These are phyloP conservation scores for Clonostachys sp. DNA, from an alignment of 2,329 filamentous ascomycete species.

Conservation along the genomic window DNA sequence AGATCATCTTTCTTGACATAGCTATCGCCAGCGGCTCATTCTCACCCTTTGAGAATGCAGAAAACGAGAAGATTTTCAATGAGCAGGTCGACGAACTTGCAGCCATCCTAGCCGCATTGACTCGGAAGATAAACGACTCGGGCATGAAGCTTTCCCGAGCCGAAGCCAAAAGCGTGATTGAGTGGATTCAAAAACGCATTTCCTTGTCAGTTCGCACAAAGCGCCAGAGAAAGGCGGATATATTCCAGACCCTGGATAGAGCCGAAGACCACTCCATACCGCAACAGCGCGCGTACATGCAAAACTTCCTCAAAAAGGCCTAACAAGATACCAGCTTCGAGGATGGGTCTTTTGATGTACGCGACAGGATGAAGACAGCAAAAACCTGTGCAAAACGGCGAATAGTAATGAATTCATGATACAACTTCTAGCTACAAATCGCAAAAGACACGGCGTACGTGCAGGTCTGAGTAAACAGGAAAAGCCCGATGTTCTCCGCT, in stretches of 20 bases:
- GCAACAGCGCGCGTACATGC: constrained; percentile 45
- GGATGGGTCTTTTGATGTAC: too few species aligned
- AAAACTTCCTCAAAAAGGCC: constrained; percentile 31
- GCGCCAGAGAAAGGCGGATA: constrained; percentile 45
- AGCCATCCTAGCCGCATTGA: constrained; percentile 50
- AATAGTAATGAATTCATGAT: too few species aligned
- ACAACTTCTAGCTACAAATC: too few species aligned
- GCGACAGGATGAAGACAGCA: too few species aligned
- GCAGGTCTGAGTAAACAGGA: too few species aligned
- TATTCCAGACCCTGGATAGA: constrained; percentile 31
- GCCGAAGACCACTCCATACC: constrained; percentile 30
- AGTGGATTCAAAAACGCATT: constrained; percentile 71
- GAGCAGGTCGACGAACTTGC: constrained; percentile 63
- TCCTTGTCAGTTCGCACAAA: constrained; percentile 66
- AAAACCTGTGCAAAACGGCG: too few species aligned
- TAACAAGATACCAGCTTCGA: too few species aligned
- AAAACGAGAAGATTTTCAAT: constrained; percentile 55
- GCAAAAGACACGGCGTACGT: too few species aligned
- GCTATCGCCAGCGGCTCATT: constrained; percentile 61
- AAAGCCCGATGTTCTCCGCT: too few species aligned
- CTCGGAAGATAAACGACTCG: constrained; percentile 64
- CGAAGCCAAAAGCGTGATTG: constrained; percentile 72
- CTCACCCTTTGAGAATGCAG: constrained; percentile 14
- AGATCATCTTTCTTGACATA: constrained; percentile 66
- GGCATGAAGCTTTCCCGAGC: constrained; percentile 69